Conservation (phyloP, 805 yeast genomes). For the Spathaspora passalidarum region DNA sequence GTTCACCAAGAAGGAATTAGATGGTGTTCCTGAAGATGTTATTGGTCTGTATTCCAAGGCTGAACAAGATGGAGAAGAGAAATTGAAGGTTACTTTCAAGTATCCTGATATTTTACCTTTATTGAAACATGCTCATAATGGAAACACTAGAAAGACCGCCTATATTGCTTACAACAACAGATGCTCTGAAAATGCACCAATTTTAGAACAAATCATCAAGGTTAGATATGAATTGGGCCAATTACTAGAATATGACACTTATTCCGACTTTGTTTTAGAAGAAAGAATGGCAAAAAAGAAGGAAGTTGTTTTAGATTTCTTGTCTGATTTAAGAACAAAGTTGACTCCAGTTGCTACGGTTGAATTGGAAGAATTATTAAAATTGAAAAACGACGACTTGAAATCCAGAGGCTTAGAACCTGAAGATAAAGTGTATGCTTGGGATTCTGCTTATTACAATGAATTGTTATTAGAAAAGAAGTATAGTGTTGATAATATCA, state of each 20-base stretch:
- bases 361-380: conserved; percentile 48
- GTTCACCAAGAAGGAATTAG: conserved; percentile 63
- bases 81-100: conserved; percentile 67
- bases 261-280: conserved; percentile 69
- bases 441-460: conserved; percentile 74
- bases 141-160: conserved; percentile 65
- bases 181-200: conserved; percentile 58
- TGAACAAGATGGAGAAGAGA: conserved; percentile 38
- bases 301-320: conserved; percentile 55
- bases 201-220: conserved; percentile 58
- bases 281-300: conserved; percentile 78
- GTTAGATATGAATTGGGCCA: conserved; percentile 62
- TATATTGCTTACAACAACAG: conserved; percentile 68
- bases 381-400: conserved; percentile 54
- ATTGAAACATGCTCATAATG: conserved; percentile 63
- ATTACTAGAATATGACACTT: conserved; percentile 63
- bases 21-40: conserved; percentile 69
- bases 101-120: conserved; percentile 79
- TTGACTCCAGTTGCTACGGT: conserved; percentile 56
- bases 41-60: conserved; percentile 54
- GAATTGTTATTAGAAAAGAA: conserved; percentile 63
- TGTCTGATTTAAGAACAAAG: conserved; percentile 58
- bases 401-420: conserved; percentile 40
- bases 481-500: conserved; percentile 67
- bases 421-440: conserved; percentile 47